Percentiles rank a stretch among this genome's conserved stretches.
Conservation (phyloP, 2,329 filamentous ascomycete species). For the Atkinsonella texensis region DNA sequence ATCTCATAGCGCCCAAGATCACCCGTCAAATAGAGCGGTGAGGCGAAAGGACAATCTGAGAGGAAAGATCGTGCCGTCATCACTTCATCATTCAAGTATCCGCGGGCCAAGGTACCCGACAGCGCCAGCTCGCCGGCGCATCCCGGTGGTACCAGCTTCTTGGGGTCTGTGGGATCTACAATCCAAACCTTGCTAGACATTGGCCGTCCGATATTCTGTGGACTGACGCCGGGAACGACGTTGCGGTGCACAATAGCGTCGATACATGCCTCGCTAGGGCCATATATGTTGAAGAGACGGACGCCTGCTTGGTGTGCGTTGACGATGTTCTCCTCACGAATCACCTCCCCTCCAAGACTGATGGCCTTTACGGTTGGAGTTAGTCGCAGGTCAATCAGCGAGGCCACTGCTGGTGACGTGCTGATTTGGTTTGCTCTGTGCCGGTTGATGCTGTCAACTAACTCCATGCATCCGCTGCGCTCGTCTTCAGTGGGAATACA, state of each 20-base stretch:
- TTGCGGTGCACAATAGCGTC: neutral
- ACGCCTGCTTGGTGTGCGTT: neutral
- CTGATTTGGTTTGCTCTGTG: neutral
- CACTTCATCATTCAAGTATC: constrained; percentile 22
- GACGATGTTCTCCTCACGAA: neutral
- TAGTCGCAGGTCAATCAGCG: neutral
- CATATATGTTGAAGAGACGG: neutral
- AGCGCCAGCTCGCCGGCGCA: constrained; percentile 7
- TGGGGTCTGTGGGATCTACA: constrained; percentile 2
- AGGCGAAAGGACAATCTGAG: neutral
- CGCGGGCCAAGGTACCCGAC: constrained; percentile 23
- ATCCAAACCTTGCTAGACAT: constrained; percentile 6
- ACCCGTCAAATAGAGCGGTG: neutral
- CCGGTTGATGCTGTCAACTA: neutral
- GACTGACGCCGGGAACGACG: neutral
- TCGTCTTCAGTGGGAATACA: neutral
- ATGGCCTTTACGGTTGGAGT: neutral
- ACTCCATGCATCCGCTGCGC: neutral
- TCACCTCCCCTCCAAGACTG: neutral
- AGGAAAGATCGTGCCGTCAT: constrained; percentile 4
- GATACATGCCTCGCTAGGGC: constrained; percentile 3
- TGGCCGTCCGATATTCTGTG: constrained; percentile 6
- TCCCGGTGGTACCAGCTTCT: constrained; percentile 3
- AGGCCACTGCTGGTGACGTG: neutral
- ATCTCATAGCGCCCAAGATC: constrained; percentile 1